These are phyloP conservation scores for Fusarium robinianum DNA, from an alignment of 2,329 filamentous ascomycete species.

Conservation along the genomic window DNA sequence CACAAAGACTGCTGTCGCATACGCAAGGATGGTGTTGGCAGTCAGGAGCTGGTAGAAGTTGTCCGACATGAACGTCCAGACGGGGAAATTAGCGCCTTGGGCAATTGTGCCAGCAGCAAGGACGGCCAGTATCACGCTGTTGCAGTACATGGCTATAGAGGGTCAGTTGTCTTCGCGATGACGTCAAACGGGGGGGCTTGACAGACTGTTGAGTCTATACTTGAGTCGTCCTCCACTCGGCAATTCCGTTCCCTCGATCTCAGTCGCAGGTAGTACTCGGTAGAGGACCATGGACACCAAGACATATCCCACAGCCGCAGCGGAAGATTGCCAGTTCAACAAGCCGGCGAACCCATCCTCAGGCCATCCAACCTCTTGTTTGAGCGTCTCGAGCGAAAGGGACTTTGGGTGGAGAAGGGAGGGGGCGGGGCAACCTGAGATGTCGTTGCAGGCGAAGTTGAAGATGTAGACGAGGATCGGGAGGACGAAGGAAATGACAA, in stretches of 20 bases:
- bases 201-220: slow-evolving; percentile 78
- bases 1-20: slow-evolving; percentile 73
- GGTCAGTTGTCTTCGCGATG: slow-evolving; percentile 21
- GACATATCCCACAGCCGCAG: slow-evolving; percentile 79
- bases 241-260: slow-evolving; percentile 72
- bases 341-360: slow-evolving; percentile 70
- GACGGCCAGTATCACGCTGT: slow-evolving; percentile 71
- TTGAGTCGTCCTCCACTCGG: slow-evolving; percentile 72
- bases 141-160: slow-evolving; percentile 71
- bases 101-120: slow-evolving; percentile 74
- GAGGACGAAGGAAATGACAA: slow-evolving; percentile 77
- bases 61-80: slow-evolving; percentile 93
- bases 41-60: slow-evolving; percentile 88
- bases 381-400: slow-evolving; percentile 72
- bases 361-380: slow-evolving; percentile 82
- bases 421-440: slow-evolving; percentile 87
- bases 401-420: slow-evolving; percentile 75
- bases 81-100: slow-evolving; percentile 78
- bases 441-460: slow-evolving; percentile 87
- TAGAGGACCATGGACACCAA: slow-evolving; percentile 75
- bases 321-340: slow-evolving; percentile 68
- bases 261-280: slow-evolving; percentile 73
- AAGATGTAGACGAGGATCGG: slow-evolving; percentile 79
- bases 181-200: slow-evolving; percentile 10
- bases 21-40: slow-evolving; percentile 78